A percentile compares a stretch with the other conserved stretches of the same genome.
Conservation (phyloP, 805 yeast genomes). For the Wickerhamomyces strasburgensis region DNA sequence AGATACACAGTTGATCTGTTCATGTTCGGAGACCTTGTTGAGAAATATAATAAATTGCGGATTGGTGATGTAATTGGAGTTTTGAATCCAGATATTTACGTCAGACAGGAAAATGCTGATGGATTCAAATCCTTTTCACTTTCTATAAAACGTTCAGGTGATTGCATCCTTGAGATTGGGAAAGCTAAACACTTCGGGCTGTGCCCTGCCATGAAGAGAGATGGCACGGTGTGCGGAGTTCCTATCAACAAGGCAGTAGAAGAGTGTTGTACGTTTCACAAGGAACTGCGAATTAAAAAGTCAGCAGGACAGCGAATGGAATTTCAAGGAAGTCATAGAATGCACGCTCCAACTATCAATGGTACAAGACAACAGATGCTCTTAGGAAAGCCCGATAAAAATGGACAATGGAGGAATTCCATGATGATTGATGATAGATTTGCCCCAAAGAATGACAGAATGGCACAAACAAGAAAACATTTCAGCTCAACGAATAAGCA, state of each 20-base stretch:
- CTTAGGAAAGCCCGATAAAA: slow-evolving; percentile 29
- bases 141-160: slow-evolving; percentile 43
- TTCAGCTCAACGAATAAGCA: slow-evolving; percentile 41
- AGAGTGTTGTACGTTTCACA: slow-evolving; percentile 68
- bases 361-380: slow-evolving; percentile 40
- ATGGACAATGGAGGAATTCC: slow-evolving; percentile 24
- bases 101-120: slow-evolving; percentile 17
- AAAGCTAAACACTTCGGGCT: slow-evolving; percentile 58
- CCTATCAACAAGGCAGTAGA: slow-evolving; percentile 53
- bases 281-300: slow-evolving; percentile 48
- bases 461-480: slow-evolving; percentile 22
- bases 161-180: slow-evolving; percentile 70
- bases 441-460: slow-evolving; percentile 22
- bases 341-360: slow-evolving; percentile 48
- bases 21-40: slow-evolving; percentile 63
- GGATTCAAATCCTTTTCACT: slow-evolving; percentile 43
- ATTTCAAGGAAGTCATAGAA: slow-evolving; percentile 53
- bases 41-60: slow-evolving; percentile 65
- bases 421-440: slow-evolving; percentile 23
- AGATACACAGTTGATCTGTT: slow-evolving; percentile 52
- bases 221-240: slow-evolving; percentile 49
- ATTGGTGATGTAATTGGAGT: slow-evolving; percentile 73
- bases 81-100: slow-evolving; percentile 64
- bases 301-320: slow-evolving; percentile 68
- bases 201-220: slow-evolving; percentile 45